Conservation (phyloP, 2,329 filamentous ascomycete genomes). For the Hymenotorrendiella dingleyae region DNA sequence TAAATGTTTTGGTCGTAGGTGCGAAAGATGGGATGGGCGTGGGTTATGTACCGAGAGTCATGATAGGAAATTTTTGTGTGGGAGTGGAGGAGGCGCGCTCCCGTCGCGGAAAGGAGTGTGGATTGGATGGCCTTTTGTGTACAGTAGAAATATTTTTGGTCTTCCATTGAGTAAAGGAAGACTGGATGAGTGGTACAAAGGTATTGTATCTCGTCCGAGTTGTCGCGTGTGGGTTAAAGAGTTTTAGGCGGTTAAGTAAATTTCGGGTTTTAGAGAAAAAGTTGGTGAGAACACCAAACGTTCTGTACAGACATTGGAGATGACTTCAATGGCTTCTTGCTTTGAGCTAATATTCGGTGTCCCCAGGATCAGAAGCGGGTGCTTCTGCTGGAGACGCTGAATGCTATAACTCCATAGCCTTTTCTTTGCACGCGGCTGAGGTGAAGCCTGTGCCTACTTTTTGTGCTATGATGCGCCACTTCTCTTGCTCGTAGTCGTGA, state of each 20-base stretch:
- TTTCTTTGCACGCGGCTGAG: conserved; percentile 75
- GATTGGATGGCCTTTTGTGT: conserved; percentile 8
- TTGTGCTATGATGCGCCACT: conserved; percentile 85
- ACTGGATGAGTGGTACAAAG: conserved; percentile 10
- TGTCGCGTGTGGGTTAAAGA: conserved; percentile 6
- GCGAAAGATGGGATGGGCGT: not conserved
- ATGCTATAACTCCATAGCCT: conserved; percentile 33
- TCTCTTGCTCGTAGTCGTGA: conserved; percentile 83
- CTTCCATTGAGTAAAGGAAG: conserved; percentile 4
- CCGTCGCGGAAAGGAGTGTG: conserved; percentile 18
- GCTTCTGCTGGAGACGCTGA: conserved; percentile 31
- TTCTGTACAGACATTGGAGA: conserved; percentile 9
- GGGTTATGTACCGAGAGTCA: conserved; percentile 5
- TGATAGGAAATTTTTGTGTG: conserved; percentile 6
- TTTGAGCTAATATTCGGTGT: conserved; percentile 29
- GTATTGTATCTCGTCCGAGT: conserved; percentile 9
- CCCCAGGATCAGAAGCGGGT: conserved; percentile 30
- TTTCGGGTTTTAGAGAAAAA: conserved; percentile 16
- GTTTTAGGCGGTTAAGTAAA: conserved; percentile 8
- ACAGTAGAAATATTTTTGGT: conserved; percentile 1
- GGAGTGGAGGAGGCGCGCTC: conserved; percentile 14
- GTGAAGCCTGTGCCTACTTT: conserved; percentile 90
- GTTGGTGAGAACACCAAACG: conserved; percentile 18
- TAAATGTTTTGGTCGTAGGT: not conserved
- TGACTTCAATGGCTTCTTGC: conserved; percentile 11